Evolutionary conservation across 2,329 filamentous ascomycete genomes (phyloP).

Genomic region (Colletotrichum incanum): DNA sequence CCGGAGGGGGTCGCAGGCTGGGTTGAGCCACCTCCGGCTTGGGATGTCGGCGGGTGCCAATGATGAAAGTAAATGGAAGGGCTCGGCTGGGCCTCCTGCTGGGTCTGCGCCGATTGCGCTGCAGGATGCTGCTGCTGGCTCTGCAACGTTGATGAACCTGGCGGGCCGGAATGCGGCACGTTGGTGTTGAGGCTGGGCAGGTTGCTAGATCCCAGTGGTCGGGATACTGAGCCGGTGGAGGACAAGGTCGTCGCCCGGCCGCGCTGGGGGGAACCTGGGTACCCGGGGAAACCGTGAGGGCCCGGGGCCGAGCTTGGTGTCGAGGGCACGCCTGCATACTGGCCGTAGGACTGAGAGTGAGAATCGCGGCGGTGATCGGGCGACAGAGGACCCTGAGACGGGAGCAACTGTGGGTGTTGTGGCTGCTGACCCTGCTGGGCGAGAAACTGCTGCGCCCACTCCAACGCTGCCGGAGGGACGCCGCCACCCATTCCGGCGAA

Average conservation of each 20-base stretch:
- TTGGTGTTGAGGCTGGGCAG: conserved; percentile 64
- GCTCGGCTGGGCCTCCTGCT: conserved; percentile 76
- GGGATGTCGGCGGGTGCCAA: conserved; percentile 86
- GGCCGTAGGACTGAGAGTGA: conserved; percentile 59
- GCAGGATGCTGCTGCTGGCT: conserved; percentile 58
- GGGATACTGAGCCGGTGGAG: conserved; percentile 55
- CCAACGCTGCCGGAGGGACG: conserved; percentile 72
- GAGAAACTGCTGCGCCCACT: conserved; percentile 79
- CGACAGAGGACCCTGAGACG: conserved; percentile 66
- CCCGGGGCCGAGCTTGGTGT: conserved; percentile 60
- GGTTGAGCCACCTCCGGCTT: conserved; percentile 72
- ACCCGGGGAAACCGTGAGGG: conserved; percentile 59
- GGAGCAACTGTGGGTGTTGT: conserved; percentile 66
- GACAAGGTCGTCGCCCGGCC: conserved; percentile 66
- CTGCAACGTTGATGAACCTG: conserved; percentile 54
- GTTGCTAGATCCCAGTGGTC: conserved; percentile 54
- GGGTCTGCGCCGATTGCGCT: conserved; percentile 69
- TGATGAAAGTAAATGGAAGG: conserved; percentile 92
- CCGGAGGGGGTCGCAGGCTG: conserved; percentile 83
- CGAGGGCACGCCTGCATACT: conserved; percentile 61
- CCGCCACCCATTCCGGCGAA: conserved; percentile 81
- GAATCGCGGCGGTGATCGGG: conserved; percentile 71
- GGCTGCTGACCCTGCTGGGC: conserved; percentile 64
- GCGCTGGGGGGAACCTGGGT: conserved; percentile 65
- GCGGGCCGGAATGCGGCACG: conserved; percentile 56